These are phyloP conservation scores for Monilinia laxa DNA, from an alignment of 2,329 filamentous ascomycete species.

Conservation along the genomic window DNA sequence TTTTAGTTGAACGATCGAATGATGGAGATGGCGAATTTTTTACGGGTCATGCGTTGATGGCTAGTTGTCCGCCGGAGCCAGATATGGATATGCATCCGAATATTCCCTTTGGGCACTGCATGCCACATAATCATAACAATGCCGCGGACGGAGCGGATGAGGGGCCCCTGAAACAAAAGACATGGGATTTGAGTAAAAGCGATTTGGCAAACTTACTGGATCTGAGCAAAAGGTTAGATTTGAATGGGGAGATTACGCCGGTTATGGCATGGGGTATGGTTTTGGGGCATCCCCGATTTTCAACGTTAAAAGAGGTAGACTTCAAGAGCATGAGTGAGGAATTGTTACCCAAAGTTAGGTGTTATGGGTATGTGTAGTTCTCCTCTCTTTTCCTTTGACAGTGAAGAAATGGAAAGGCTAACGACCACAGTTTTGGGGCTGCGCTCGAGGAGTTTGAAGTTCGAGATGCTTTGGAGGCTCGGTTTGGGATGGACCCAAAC, in stretches of 20 bases:
- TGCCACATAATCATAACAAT: constrained; percentile 24
- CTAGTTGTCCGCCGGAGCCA: constrained; percentile 70
- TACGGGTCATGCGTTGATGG: constrained; percentile 92
- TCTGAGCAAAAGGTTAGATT: constrained; percentile 76
- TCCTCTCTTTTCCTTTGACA: constrained; percentile 5
- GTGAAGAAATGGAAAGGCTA: constrained; percentile 26
- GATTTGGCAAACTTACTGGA: constrained; percentile 81
- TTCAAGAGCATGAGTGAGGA: constrained; percentile 71
- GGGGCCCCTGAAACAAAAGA: constrained; percentile 49
- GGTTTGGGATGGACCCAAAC: not conserved
- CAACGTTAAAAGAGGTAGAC: constrained; percentile 65
- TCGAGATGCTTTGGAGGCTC: constrained; percentile 41
- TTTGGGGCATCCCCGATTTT: constrained; percentile 66
- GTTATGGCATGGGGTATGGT: constrained; percentile 93
- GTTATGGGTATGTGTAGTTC: constrained; percentile 74
- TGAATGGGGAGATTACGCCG: constrained; percentile 89
- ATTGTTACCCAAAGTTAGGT: constrained; percentile 77
- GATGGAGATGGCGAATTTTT: constrained; percentile 61
- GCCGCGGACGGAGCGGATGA: not conserved
- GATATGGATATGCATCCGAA: constrained; percentile 48
- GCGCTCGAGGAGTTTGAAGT: constrained; percentile 67
- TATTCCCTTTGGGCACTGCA: constrained; percentile 53
- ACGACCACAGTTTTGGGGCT: constrained; percentile 58
- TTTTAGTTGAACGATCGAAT: constrained; percentile 62
- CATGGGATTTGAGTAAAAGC: constrained; percentile 74